Evolutionary conservation across 2,329 filamentous ascomycete species (phyloP).

Genomic region (Alternaria consortialis): DNA sequence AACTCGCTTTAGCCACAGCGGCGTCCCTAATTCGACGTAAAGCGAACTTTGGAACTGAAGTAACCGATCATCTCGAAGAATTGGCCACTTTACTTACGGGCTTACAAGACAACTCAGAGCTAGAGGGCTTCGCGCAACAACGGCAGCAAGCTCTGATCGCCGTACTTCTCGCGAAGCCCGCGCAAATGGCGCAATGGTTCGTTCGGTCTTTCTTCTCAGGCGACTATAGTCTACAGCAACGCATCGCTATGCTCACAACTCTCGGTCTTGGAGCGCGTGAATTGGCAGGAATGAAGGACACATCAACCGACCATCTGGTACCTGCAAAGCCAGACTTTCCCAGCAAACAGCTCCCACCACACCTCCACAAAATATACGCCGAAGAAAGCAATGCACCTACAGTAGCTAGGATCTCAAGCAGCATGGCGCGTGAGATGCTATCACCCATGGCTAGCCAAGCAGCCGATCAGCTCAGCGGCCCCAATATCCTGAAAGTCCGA

Average conservation of each 20-base stretch:
- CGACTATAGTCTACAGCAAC: slow-evolving; percentile 87
- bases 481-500: slow-evolving; percentile 85
- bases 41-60: slow-evolving; percentile 85
- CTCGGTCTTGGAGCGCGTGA: slow-evolving; percentile 85
- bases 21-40: slow-evolving; percentile 86
- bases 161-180: slow-evolving; percentile 77
- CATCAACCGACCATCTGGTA: slow-evolving; percentile 58
- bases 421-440: slow-evolving; percentile 76
- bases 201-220: slow-evolving; percentile 87
- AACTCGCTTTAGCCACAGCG: slow-evolving; percentile 79
- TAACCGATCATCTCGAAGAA: slow-evolving; percentile 83
- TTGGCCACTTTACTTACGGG: slow-evolving; percentile 79
- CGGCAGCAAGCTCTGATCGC: slow-evolving; percentile 84
- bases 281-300: slow-evolving; percentile 76
- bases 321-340: slow-evolving; percentile 68
- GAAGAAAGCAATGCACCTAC: slow-evolving; percentile 59
- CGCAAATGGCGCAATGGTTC: slow-evolving; percentile 83
- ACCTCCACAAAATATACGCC: slow-evolving; percentile 76
- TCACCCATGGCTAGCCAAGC: slow-evolving; percentile 82
- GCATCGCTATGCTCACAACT: slow-evolving; percentile 81
- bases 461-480: slow-evolving; percentile 80
- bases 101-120: slow-evolving; percentile 84
- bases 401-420: slow-evolving; percentile 73
- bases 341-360: slow-evolving; percentile 78
- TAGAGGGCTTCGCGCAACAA: slow-evolving; percentile 75